Percentiles rank a stretch among this genome's conserved stretches.
phyloP scores from a whole-genome alignment of 257 asterid species.

The Plantago ovata region DNA sequence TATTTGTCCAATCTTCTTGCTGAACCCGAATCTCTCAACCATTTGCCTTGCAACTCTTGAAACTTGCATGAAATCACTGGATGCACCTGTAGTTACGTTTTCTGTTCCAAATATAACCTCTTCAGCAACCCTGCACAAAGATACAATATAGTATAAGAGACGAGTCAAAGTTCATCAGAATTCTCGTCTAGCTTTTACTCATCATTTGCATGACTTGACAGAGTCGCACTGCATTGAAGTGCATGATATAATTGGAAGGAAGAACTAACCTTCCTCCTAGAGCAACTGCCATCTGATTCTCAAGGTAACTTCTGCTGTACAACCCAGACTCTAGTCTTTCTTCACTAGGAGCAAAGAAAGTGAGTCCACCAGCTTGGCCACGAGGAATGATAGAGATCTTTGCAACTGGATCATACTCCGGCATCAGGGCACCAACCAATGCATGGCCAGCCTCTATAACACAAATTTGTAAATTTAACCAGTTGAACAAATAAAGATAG shows the following conservation, averaged over 20 bases:
- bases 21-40: slow-evolving; percentile 98
- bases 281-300: slow-evolving; percentile 99
- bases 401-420: slow-evolving; percentile 98
- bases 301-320: slow-evolving; percentile 95
- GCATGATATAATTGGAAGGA: background rate
- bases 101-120: slow-evolving; percentile 83
- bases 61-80: slow-evolving; percentile 98
- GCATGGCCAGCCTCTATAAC: slow-evolving; percentile 99
- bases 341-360: slow-evolving; percentile 98
- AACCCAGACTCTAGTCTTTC: slow-evolving; percentile 96
- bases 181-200: too few relatives aligned
- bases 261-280: slow-evolving; percentile 87
- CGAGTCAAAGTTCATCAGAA: background rate
- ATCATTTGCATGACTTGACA: too few relatives aligned
- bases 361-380: slow-evolving; percentile 99
- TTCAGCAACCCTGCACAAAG: slow-evolving; percentile 67
- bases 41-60: slow-evolving; percentile 96
- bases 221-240: too few relatives aligned
- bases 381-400: slow-evolving; percentile 98
- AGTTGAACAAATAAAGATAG: background rate
- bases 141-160: background rate
- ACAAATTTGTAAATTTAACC: background rate
- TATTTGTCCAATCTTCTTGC: slow-evolving; percentile 91
- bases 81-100: slow-evolving; percentile 99
- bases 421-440: slow-evolving; percentile 97